Evolutionary conservation across 129 eudicot genomes (phyloP), one percentile per base, ranked within the genome.

Genomic region (Arctium lappa): DNA sequence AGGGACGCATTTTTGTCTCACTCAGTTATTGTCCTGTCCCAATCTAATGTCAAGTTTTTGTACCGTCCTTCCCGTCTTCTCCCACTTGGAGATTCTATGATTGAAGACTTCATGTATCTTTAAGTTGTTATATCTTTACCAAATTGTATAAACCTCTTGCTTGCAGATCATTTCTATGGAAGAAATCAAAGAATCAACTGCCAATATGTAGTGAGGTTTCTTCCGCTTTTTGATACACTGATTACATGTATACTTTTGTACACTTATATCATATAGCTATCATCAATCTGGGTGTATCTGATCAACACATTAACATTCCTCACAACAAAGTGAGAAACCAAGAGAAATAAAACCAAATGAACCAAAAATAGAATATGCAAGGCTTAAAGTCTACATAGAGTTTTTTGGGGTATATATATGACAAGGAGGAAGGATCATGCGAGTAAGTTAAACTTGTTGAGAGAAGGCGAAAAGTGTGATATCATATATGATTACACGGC

Each of bases 181-280:
- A 39, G 97, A 92, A 85, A 92, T 92, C 42, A 80, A 60, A 80
- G 97, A 92, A 85, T 80, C 89, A 74, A 92, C 97, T 34, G 85
- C 90, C 68, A 60, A 60, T n/a, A 60, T 60, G 68, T 60, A 60
- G 68, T 6, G 30, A 60, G 68, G 68, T 60, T 60, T 60, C 68
- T 60, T 60, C 68, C 68, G n/a, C 2, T n/a, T 56, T 56, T 60
- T 60, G 27, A 29, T 60, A 60, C 68, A 60, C 65, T 15, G 22
- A 56, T 60, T 60, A 60, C 68, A 60, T 60, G 68, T 60, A 60
- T 60, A 60, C n/a, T 60, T 60, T 60, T 60, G 68, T n/a, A 60
- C 5, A 9, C 68, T 60, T 60, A 16, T 60, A 60, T 60, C 68
- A 60, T 60, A 60, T 60, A 60, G 68, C 68, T 60, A 60, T 60